A percentile compares a stretch with the other conserved stretches of the same genome.
These are phyloP conservation scores for Fusarium compactum DNA, from an alignment of 2,329 filamentous ascomycete genomes.

Conservation along the genomic window DNA sequence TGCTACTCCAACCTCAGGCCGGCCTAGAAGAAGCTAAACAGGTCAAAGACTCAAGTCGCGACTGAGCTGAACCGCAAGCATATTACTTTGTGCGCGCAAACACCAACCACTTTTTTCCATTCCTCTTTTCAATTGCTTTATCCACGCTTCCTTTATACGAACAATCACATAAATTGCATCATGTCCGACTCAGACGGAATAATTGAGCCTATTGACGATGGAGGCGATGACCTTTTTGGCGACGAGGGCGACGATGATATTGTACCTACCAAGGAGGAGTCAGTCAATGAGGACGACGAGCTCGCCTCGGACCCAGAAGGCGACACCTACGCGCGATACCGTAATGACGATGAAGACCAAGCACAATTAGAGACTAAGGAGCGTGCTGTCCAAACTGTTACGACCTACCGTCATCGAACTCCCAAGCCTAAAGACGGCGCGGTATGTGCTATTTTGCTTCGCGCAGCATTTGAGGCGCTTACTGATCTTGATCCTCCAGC, in stretches of 20 bases:
- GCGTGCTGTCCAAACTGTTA: constrained; percentile 71
- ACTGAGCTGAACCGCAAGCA: constrained; percentile 21
- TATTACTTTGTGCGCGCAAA: constrained; percentile 24
- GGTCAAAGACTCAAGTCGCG: constrained; percentile 19
- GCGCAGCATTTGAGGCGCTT: not conserved
- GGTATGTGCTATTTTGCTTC: constrained; percentile 59
- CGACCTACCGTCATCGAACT: constrained; percentile 75
- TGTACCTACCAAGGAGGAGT: constrained; percentile 71
- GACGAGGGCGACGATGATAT: constrained; percentile 70
- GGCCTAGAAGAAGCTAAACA: constrained; percentile 21
- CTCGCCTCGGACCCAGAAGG: constrained; percentile 64
- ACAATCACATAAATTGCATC: not conserved
- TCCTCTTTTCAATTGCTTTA: not conserved
- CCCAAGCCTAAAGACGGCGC: constrained; percentile 78
- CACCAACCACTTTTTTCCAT: constrained; percentile 10
- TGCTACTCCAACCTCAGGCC: constrained; percentile 17
- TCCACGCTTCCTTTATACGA: not conserved
- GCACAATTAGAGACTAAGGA: constrained; percentile 62
- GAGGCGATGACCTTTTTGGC: constrained; percentile 72
- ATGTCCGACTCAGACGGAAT: constrained; percentile 71
- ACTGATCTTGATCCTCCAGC: constrained; percentile 57
- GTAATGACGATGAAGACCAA: constrained; percentile 61
- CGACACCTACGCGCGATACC: constrained; percentile 55
- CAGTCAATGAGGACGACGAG: constrained; percentile 72
- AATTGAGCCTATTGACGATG: constrained; percentile 65